Percentiles rank a stretch among this genome's conserved stretches.
Evolutionary conservation across 257 asterid species (phyloP).

Genomic region (Nicotiana obtusifolia): DNA sequence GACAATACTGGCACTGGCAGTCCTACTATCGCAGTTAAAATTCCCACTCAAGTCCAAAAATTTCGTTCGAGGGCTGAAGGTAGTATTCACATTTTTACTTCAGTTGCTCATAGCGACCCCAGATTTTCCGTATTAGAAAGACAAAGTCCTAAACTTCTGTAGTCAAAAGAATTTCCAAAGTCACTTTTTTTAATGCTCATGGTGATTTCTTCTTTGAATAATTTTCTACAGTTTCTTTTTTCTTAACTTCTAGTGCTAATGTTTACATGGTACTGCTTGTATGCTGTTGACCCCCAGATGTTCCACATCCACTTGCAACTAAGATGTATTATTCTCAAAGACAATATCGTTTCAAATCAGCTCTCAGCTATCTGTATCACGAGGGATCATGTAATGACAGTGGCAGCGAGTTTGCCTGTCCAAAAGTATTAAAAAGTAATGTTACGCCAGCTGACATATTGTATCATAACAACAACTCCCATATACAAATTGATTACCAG

Average conservation of each 20-base stretch:
- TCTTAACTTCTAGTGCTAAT: not conserved
- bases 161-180: not conserved
- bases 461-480: constrained; percentile 30
- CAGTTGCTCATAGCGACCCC: not conserved
- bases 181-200: not conserved
- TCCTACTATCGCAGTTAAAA: not conserved
- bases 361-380: constrained; percentile 53
- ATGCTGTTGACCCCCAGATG: constrained; percentile 30
- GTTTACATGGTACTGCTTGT: not conserved
- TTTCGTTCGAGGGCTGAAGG: not conserved
- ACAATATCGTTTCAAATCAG: constrained; percentile 50
- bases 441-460: constrained; percentile 25
- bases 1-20: constrained; percentile 12
- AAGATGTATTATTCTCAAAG: constrained; percentile 75
- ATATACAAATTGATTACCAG: constrained; percentile 35
- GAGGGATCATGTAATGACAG: constrained; percentile 36
- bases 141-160: not conserved
- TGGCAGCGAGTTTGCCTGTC: constrained; percentile 27
- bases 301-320: constrained; percentile 88
- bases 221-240: not conserved
- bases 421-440: constrained; percentile 35
- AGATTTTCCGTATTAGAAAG: not conserved
- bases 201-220: not conserved
- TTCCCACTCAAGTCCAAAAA: not conserved
- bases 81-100: not conserved